Evolutionary conservation across 2,329 filamentous ascomycete species (phyloP), one percentile per base, ranked within the genome.

Genomic region (Phaeomoniella chlamydospora): DNA sequence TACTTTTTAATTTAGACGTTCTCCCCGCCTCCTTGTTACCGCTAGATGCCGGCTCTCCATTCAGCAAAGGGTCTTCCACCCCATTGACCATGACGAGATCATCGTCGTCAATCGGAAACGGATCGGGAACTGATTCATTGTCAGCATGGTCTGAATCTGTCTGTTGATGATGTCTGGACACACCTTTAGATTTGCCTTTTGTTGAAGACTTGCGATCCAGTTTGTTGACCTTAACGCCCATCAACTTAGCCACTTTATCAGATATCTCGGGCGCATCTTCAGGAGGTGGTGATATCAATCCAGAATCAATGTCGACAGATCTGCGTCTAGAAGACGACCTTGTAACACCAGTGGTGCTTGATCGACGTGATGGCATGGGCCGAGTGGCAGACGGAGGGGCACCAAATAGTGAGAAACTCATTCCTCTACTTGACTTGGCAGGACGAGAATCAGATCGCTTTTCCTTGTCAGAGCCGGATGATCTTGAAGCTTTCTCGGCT

Each of bases 171-270:
- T 15, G 29, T 6, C 16, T 12, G 16, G 14, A 16, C 2, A 5
- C 4, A 41, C 41, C 37, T 35, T 41, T 44, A 15, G 37, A 39
- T 37, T 64, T 74, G 37, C 69, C 68, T 52, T 70, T 62, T 46
- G 62, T 55, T 49, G 69, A 65, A 43, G 62, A 62, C 41, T 60
- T 63, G 34, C 62, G 63, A 10, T 63, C 62, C 31, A 61, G 63
- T 45, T 64, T 66, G 17, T 62, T 53, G 38, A 55, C 58, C 41
- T 55, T 63, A 40, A 72, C 57, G 45, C 62, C 86, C 74, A 90
- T 74, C 36, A 88, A 58, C 56, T 77, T 86, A 18, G 83, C 82
- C 17, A 83, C 84, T 56, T 92, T 93, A 32, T 74, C 69, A 5
- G 77, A 70, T 50, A 84, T 69, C 35, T 73, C 70, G 3, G 68